Conservation (phyloP, 805 yeast species). For the Saturnispora sekii region DNA sequence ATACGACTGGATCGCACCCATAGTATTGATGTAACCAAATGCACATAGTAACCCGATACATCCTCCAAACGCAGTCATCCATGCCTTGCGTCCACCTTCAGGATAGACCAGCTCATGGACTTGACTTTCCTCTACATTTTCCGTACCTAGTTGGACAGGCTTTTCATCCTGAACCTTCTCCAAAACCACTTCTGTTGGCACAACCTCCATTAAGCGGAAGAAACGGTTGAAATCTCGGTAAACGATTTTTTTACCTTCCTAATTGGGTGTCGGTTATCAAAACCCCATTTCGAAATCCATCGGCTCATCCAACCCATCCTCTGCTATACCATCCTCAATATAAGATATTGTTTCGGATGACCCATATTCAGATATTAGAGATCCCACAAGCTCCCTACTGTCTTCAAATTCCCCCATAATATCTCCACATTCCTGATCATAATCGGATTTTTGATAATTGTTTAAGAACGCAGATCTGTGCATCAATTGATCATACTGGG, state of each 20-base stretch:
- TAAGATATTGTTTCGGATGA: constrained; percentile 33
- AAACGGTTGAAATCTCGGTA: not conserved
- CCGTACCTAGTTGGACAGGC: not conserved
- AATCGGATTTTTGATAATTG: constrained; percentile 49
- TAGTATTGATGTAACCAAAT: constrained; percentile 57
- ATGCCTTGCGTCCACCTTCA: constrained; percentile 23
- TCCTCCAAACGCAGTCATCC: constrained; percentile 39
- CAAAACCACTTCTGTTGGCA: not conserved
- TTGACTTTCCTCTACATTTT: not conserved
- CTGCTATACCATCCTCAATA: constrained; percentile 38
- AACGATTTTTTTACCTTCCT: not conserved
- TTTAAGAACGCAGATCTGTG: constrained; percentile 77
- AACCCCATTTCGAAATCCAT: not conserved
- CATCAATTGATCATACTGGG: constrained; percentile 72
- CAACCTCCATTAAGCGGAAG: not conserved
- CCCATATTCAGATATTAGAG: constrained; percentile 39
- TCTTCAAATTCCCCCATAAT: constrained; percentile 40
- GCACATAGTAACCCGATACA: constrained; percentile 47
- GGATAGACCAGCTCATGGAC: not conserved
- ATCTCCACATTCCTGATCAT: constrained; percentile 33
- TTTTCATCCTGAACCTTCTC: not conserved
- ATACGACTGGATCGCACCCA: constrained; percentile 61
- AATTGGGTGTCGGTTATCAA: too few relatives aligned
- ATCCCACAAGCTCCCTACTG: constrained; percentile 36
- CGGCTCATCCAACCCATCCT: constrained; percentile 7